These are phyloP conservation scores for Cadophora malorum DNA, from an alignment of 2,329 filamentous ascomycete species.

Conservation along the genomic window DNA sequence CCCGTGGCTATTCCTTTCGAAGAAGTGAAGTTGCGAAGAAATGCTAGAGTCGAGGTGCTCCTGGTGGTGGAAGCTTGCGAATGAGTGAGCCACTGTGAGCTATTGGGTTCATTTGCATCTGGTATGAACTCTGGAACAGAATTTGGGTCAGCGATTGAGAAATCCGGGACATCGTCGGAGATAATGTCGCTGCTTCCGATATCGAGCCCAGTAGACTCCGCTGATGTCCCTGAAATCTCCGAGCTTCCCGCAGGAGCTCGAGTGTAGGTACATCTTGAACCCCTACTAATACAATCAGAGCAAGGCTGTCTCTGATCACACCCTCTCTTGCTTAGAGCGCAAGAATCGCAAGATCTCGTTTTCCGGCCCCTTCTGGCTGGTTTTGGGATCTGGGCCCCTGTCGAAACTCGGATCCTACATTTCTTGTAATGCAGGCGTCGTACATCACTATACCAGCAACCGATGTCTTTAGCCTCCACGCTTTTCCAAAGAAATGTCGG, in stretches of 20 bases:
- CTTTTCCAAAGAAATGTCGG: not conserved
- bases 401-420: not conserved
- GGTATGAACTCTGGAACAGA: not conserved
- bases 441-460: not conserved
- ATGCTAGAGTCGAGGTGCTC: not conserved
- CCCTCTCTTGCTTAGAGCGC: not conserved
- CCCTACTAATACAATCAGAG: not conserved
- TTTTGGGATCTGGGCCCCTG: not conserved
- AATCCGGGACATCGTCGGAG: not conserved
- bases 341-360: not conserved
- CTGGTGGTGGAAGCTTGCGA: not conserved
- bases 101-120: not conserved
- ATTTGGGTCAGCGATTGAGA: not conserved
- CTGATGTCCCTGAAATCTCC: not conserved
- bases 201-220: not conserved
- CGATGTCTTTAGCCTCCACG: not conserved
- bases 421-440: not conserved
- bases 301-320: constrained; percentile 1
- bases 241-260: not conserved
- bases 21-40: constrained; percentile 1
- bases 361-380: not conserved
- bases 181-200: not conserved
- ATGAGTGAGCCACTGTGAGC: not conserved
- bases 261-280: not conserved
- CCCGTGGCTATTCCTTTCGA: not conserved